Evolutionary conservation across 2,329 filamentous ascomycete genomes (phyloP), one percentile per base, ranked within the genome.

Genomic region (Fusarium incarnatum): DNA sequence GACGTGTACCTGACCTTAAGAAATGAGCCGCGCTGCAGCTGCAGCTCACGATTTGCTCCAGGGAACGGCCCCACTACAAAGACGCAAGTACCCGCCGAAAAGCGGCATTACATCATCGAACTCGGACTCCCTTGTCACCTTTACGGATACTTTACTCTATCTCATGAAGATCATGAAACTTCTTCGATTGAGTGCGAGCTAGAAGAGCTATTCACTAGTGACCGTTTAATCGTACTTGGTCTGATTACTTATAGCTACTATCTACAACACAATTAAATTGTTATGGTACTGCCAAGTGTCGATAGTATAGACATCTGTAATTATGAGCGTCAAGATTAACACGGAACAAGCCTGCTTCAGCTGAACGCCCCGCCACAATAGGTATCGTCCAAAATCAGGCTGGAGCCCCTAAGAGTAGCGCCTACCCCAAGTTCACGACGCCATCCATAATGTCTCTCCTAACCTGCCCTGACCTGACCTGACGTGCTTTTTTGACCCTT

Each of bases 31-130:
- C 70, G 47, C 60, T 62, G 28, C 53, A 48, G 46, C 60, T 62
- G 28, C 53, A 49, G 42, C 42, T 49, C 44, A 49, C 54, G 60
- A 56, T 64, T 59, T 53, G 10, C 57, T 44, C 56, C 55, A 62
- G 56, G 52, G 64, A 68, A 40, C 32, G 44, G 53, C 65, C 64
- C 65, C 65, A 50, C 60, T 44, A 25, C 18, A 52, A 47, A 27
- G 32, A 48, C 48, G 40, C 37, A 53, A 61, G 54, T 64, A 40
- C 32, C 54, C 55, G 57, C 55, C 18, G 50, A 30, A 50, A 56
- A 52, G 44, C 62, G 68, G 58, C 62, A 76, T 76, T 76, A 75
- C 74, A 74, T 76, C 74, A 76, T 71, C 44, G 68, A 71, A 56
- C 42, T 52, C 18, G 37, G 27, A 42, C 45, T 67, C 32, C 56